Conservation (phyloP, 306 rosid species). For the Malus orientalis region DNA sequence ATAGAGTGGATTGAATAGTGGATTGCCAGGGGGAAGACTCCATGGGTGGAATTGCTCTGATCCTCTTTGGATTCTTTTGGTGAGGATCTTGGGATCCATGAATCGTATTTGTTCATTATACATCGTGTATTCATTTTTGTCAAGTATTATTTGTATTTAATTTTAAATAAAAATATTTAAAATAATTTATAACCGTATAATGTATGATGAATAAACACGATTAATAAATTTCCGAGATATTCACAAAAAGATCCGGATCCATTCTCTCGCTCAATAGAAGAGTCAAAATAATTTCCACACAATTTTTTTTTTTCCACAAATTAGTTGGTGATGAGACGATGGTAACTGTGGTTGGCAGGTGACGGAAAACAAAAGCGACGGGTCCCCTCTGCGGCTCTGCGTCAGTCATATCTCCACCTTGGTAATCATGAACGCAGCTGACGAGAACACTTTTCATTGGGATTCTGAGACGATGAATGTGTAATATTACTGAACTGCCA, state of each 20-base stretch:
- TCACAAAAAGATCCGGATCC: no score
- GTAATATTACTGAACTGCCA: neutral
- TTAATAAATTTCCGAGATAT: no score
- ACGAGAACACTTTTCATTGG: neutral
- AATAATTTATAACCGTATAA: rapidly evolving
- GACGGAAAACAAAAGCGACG: neutral
- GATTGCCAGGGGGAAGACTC: no score
- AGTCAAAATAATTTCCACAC: no score
- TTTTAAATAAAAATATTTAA: no score
- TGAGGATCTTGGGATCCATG: no score
- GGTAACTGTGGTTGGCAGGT: neutral
- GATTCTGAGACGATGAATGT: neutral
- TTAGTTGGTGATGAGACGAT: neutral
- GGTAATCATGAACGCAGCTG: neutral
- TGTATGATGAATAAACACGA: rapidly evolving
- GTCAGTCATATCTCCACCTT: neutral
- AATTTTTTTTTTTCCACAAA: no score
- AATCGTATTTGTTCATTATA: no score
- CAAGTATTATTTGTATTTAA: no score
- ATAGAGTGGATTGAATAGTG: no score
- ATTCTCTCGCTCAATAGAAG: no score
- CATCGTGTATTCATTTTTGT: rapidly evolving
- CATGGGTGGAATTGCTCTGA: no score
- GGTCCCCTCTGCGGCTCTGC: neutral
- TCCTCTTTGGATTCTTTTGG: rapidly evolving